Base-by-base conservation (phyloP, 306 rosid species). In the Crotalaria pallida region DNA sequence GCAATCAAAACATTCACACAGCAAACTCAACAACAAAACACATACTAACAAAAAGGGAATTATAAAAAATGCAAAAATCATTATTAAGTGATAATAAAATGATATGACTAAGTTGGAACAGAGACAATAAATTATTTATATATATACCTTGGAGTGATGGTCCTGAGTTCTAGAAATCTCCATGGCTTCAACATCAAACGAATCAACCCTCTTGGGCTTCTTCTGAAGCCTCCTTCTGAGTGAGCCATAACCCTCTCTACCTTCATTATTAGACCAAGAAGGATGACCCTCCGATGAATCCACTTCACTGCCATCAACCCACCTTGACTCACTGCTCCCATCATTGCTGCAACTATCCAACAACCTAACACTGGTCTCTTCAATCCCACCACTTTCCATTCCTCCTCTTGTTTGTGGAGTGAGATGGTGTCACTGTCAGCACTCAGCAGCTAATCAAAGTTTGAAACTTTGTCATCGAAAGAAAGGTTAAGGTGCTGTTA, bases 301-400 rank as follows among this genome's bases (percentile, higher is more conserved):
- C 77, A 89, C 81, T 67, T 89, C 88, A 63, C 79, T 87, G 16
- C 96, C 92, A 65, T 89, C 88, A 12, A 86, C 96, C 96, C 96
- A 89, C 77, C 90, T 75, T 12, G 76, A 81, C 36, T 82, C 96
- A 31, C 62, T 78, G 26, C 83, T 71, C 27, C 82, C 71, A 0
- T 78, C 59, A 13, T 74, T 73, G 12, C 76, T 63, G 11, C 45
- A 33, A 57, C 22, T 24, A 9, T 11, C n/a, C 76, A 57, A 21
- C 77, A 82, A 62, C 59, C 87, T 80, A 69, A 27, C 84, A 44
- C 84, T 84, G 26, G 72, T 74, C 84, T 86, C 96, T 67, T 82
- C 89, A 71, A 86, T 84, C 72, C 58, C 62, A 83, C 74, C 89
- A 51, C 38, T 8, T 19, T 6, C 59, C 67, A 71, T 38, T 74